Evolutionary conservation across 139 green algal genomes (phyloP).

Genomic region (Coelastrella sp.): DNA sequence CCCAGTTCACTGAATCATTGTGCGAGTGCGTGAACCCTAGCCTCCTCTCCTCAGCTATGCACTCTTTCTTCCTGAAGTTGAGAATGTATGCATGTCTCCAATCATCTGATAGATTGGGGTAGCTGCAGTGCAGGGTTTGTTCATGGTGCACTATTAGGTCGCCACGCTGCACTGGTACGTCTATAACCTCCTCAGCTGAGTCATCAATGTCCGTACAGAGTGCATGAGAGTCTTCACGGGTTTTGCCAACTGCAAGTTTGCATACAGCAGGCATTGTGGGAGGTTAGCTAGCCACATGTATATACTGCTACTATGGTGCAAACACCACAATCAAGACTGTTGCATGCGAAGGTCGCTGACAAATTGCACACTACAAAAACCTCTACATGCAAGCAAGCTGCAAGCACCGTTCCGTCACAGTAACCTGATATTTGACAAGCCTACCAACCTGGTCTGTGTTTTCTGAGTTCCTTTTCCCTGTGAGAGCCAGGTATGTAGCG

Average conservation of each 20-base stretch:
- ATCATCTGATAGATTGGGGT: conserved; percentile 59
- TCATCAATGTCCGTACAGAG: conserved; percentile 50
- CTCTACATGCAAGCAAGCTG: too few relatives aligned
- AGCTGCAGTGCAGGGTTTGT: conserved; percentile 47
- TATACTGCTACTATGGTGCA: not conserved
- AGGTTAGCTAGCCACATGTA: not conserved
- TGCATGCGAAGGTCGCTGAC: too few relatives aligned
- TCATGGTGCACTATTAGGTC: conserved; percentile 80
- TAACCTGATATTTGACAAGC: not conserved
- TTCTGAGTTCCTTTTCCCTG: conserved; percentile 61
- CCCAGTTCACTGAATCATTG: conserved; percentile 47
- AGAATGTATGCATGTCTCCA: conserved; percentile 75
- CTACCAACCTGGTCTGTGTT: conserved; percentile 65
- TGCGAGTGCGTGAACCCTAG: conserved; percentile 76
- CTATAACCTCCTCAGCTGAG: conserved; percentile 42
- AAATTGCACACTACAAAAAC: too few relatives aligned
- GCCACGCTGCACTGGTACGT: conserved; percentile 62
- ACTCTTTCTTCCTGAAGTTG: conserved; percentile 62
- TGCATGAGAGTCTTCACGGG: conserved; percentile 69
- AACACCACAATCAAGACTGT: too few relatives aligned
- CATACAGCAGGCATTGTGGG: not conserved
- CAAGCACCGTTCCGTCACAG: not conserved
- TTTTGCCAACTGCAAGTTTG: not conserved
- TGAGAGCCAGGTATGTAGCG: conserved; percentile 74
- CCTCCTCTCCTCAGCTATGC: conserved; percentile 70